These are phyloP conservation scores for Macrotyloma uniflorum DNA, from an alignment of 306 rosid genomes.

Conservation along the genomic window DNA sequence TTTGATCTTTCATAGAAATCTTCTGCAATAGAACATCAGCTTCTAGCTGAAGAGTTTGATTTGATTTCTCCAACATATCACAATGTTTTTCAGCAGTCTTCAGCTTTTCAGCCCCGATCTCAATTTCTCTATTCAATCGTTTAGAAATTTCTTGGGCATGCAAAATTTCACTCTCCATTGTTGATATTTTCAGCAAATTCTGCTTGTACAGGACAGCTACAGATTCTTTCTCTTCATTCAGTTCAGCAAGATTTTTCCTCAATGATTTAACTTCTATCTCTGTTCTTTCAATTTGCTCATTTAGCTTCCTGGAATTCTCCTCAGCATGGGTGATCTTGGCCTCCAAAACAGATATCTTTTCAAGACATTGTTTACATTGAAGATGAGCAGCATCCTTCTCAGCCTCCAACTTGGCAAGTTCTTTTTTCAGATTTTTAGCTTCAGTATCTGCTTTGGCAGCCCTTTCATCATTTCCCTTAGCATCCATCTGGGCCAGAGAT, in stretches of 20 bases:
- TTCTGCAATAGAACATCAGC: conserved; percentile 71
- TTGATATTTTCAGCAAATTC: conserved; percentile 69
- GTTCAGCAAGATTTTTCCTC: conserved; percentile 51
- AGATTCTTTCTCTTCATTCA: conserved; percentile 73
- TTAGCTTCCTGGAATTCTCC: conserved; percentile 67
- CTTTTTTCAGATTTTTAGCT: conserved; percentile 59
- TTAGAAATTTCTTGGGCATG: conserved; percentile 62
- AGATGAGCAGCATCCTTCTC: conserved; percentile 74
- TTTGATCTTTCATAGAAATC: conserved; percentile 73
- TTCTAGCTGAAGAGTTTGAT: conserved; percentile 67
- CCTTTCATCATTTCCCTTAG: conserved; percentile 57
- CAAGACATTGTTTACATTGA: conserved; percentile 63
- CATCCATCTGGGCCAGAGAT: conserved; percentile 55
- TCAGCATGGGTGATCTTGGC: conserved; percentile 67
- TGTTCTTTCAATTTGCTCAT: conserved; percentile 60
- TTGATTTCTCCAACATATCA: conserved; percentile 66
- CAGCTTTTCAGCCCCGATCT: conserved; percentile 58
- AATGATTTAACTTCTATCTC: conserved; percentile 66
- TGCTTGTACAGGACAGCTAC: conserved; percentile 58
- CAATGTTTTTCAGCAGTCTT: conserved; percentile 64
- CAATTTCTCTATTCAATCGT: conserved; percentile 56
- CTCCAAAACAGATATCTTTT: conserved; percentile 78
- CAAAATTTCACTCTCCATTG: conserved; percentile 73
- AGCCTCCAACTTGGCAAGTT: conserved; percentile 61
- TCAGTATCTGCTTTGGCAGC: conserved; percentile 73